phyloP scores from a whole-genome alignment of 352 stramenopile genomes.

The Phytophthora crassamura region DNA sequence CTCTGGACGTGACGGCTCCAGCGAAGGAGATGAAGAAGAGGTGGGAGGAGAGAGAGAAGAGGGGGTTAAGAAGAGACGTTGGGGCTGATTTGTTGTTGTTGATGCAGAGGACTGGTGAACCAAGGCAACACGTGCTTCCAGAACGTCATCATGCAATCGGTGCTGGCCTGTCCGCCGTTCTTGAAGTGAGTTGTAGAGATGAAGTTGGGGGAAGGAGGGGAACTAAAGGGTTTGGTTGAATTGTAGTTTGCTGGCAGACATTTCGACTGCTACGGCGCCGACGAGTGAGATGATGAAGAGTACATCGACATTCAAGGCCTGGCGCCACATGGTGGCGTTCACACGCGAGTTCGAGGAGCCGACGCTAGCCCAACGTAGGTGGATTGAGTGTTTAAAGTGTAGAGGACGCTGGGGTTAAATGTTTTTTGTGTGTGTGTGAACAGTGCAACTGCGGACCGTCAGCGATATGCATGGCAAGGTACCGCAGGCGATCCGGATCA shows the following conservation, averaged over 20 bases:
- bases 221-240: constrained; percentile 1
- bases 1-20: constrained; percentile 62
- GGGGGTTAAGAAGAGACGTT: background rate
- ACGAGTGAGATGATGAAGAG: constrained; percentile 54
- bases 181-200: constrained; percentile 65
- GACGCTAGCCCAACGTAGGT: constrained; percentile 69
- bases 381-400: background rate
- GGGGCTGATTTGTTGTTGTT: constrained; percentile 9
- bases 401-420: background rate
- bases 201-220: background rate
- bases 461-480: constrained; percentile 56
- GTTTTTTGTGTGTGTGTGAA: constrained; percentile 5
- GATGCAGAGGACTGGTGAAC: constrained; percentile 73
- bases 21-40: constrained; percentile 87
- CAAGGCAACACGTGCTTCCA: constrained; percentile 91
- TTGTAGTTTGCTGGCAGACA: constrained; percentile 67
- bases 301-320: constrained; percentile 67
- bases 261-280: constrained; percentile 57
- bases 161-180: constrained; percentile 79
- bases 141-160: constrained; percentile 88
- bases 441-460: constrained; percentile 32
- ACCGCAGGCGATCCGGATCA: constrained; percentile 78
- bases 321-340: constrained; percentile 83
- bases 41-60: constrained; percentile 29
- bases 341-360: constrained; percentile 86